Percentiles rank a stretch among this genome's conserved stretches.
phyloP scores from a whole-genome alignment of 345 rosid species.

The Excoecaria cochinchinensis region DNA sequence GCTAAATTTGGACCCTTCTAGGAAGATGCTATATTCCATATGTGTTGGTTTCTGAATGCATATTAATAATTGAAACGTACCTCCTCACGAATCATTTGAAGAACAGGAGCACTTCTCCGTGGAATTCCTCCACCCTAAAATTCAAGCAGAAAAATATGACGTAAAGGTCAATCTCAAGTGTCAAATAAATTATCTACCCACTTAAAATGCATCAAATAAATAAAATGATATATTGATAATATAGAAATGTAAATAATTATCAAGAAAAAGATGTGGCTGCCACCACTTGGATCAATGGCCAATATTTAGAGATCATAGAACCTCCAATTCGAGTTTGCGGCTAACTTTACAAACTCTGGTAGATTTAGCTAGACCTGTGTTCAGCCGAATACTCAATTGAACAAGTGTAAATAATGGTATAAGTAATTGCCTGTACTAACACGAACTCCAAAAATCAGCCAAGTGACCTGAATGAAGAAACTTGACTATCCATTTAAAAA shows the following conservation, averaged over 20 bases:
- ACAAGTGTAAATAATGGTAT: not conserved
- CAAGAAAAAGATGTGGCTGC: not conserved
- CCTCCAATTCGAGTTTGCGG: too few species aligned
- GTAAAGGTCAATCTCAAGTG: slow-evolving; percentile 4
- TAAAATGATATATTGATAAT: not conserved
- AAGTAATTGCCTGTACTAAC: not conserved
- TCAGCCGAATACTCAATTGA: not conserved
- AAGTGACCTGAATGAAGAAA: not conserved
- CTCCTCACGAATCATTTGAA: slow-evolving; percentile 80
- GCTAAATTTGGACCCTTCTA: not conserved
- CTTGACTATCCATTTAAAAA: not conserved
- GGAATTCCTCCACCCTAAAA: slow-evolving; percentile 89
- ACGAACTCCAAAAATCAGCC: not conserved
- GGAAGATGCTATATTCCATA: not conserved
- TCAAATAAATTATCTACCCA: not conserved
- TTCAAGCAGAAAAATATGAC: slow-evolving; percentile 12
- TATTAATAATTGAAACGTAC: slow-evolving; percentile 33
- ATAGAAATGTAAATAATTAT: not conserved
- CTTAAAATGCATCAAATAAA: not conserved
- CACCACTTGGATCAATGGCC: not conserved
- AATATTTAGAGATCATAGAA: not conserved
- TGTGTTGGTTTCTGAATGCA: not conserved
- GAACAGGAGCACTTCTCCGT: slow-evolving; percentile 79
- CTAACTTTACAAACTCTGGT: too few species aligned
- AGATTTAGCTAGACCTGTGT: not conserved